phyloP scores from a whole-genome alignment of 2,329 filamentous ascomycete genomes.

The Sclerotinia subarctica region DNA sequence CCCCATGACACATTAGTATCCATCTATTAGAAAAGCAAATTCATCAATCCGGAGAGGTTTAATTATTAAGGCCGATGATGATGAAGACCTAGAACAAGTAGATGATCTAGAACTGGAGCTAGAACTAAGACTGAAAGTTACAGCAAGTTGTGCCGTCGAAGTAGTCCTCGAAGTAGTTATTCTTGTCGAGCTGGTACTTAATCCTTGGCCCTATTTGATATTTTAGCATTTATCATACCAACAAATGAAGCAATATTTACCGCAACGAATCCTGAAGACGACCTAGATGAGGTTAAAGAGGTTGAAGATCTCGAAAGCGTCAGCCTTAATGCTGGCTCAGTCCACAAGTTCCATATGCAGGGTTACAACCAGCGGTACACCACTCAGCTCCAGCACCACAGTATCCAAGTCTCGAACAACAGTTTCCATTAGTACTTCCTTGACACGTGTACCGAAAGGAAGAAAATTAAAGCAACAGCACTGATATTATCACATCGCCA shows the following conservation, averaged over 20 bases:
- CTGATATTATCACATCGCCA: not conserved
- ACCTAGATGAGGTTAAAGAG: not conserved
- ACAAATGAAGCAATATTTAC: not conserved
- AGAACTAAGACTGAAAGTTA: not conserved
- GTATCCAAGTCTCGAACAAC: conserved; percentile 4
- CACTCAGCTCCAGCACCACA: not conserved
- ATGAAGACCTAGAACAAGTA: not conserved
- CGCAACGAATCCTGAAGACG: not conserved
- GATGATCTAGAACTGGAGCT: not conserved
- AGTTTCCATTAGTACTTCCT: not conserved
- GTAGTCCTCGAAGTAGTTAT: not conserved
- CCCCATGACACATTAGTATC: not conserved
- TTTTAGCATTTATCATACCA: not conserved
- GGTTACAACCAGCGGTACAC: not conserved
- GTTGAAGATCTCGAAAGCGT: not conserved
- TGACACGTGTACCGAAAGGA: not conserved
- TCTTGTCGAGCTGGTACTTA: not conserved
- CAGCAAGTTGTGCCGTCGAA: not conserved
- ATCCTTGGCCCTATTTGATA: not conserved
- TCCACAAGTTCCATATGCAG: conserved; percentile 3
- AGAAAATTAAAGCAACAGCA: not conserved
- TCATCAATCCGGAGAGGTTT: no score
- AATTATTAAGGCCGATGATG: not conserved
- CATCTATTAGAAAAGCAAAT: not conserved
- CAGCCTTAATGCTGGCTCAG: not conserved